A percentile compares a stretch with the other conserved stretches of the same genome.
Evolutionary conservation across 768 basidiomycete species (phyloP).

Genomic region (Strobilomyces dryophilus): DNA sequence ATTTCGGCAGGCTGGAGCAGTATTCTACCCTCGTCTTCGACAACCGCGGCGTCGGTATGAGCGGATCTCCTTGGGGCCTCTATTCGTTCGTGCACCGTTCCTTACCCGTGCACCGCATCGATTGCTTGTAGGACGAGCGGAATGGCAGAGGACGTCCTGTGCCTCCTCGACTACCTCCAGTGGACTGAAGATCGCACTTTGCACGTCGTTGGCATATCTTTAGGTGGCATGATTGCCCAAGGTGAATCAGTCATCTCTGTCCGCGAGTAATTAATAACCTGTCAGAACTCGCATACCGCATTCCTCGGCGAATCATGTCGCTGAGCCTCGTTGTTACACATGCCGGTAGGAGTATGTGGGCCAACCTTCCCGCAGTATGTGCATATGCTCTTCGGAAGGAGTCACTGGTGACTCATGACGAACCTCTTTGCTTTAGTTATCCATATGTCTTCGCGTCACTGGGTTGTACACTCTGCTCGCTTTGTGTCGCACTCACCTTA

Average conservation of each 20-base stretch:
- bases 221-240: slow-evolving; percentile 86
- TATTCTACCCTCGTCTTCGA: slow-evolving; percentile 75
- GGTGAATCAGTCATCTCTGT: slow-evolving; percentile 29
- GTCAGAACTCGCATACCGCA: slow-evolving; percentile 62
- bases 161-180: slow-evolving; percentile 62
- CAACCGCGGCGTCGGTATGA: slow-evolving; percentile 81
- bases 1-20: slow-evolving; percentile 52
- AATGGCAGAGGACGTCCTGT: slow-evolving; percentile 75
- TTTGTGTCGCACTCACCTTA: slow-evolving; percentile 1
- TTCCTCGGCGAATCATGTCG: slow-evolving; percentile 64
- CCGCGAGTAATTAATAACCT: background rate
- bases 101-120: background rate
- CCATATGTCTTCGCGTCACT: slow-evolving; percentile 34
- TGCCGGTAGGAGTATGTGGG: slow-evolving; percentile 53
- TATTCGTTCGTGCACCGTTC: slow-evolving; percentile 54
- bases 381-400: background rate
- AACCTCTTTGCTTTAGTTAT: slow-evolving; percentile 30
- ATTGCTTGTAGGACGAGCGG: slow-evolving; percentile 49
- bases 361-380: slow-evolving; percentile 62
- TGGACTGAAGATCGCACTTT: slow-evolving; percentile 63
- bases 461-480: slow-evolving; percentile 21
- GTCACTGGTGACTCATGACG: too few species aligned
- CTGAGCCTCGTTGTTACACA: slow-evolving; percentile 68
- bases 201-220: slow-evolving; percentile 69
- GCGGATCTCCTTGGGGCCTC: slow-evolving; percentile 64